Evolutionary conservation across 306 rosid species (phyloP).

Genomic region (Corylus heterophylla): DNA sequence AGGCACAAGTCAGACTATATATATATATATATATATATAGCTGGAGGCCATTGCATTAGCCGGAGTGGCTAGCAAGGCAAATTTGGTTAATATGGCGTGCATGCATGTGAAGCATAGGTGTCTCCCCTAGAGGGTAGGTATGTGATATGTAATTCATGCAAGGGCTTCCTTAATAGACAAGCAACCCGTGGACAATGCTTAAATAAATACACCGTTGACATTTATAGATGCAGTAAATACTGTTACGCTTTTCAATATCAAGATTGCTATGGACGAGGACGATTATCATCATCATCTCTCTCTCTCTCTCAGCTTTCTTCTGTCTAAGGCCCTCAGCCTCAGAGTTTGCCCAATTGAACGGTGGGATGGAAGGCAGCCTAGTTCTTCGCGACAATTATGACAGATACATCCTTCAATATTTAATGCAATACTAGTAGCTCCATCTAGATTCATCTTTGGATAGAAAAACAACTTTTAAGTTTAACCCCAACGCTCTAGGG

Average conservation of each 20-base stretch:
- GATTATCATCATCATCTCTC: constrained; percentile 12
- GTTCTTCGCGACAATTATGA: constrained; percentile 47
- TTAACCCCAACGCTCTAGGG: no score
- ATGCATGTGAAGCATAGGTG: neutral
- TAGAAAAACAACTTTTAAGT: no score
- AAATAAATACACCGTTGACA: constrained; percentile 33
- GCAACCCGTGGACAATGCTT: constrained; percentile 9
- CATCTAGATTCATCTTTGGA: neutral
- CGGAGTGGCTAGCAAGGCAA: no score
- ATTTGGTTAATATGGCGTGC: no score
- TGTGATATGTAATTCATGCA: neutral
- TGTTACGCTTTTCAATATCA: no score
- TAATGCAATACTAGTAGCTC: neutral
- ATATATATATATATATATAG: neutral
- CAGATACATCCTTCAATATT: neutral
- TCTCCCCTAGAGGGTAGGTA: no score
- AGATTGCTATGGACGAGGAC: neutral
- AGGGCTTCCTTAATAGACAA: neutral
- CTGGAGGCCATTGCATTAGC: no score
- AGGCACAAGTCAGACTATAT: constrained; percentile 4
- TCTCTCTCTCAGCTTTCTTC: no score
- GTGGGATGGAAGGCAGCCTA: constrained; percentile 20
- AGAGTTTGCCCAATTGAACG: constrained; percentile 1
- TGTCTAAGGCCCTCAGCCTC: neutral
- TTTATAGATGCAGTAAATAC: constrained; percentile 25